phyloP scores from a whole-genome alignment of 192 early-diverging fungal species.

The Backusella circina region DNA sequence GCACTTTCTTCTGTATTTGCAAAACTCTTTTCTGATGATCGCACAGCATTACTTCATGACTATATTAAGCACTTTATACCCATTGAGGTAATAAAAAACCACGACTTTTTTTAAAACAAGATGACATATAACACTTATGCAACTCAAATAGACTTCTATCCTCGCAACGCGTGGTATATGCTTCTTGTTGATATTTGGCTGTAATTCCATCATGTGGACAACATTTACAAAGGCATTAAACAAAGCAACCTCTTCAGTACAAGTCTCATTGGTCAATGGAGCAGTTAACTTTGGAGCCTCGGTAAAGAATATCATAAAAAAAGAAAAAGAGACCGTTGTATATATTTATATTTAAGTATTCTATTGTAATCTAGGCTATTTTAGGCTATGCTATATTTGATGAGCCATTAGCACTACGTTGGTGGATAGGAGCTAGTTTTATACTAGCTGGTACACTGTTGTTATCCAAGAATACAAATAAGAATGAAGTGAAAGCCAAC shows the following conservation, averaged over 20 bases:
- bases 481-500: not conserved
- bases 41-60: constrained; percentile 38
- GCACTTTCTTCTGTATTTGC: constrained; percentile 78
- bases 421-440: constrained; percentile 83
- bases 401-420: constrained; percentile 67
- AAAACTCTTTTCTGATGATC: constrained; percentile 64
- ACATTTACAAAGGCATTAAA: constrained; percentile 82
- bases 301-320: constrained; percentile 22
- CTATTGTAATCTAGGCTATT: constrained; percentile 49
- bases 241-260: constrained; percentile 65
- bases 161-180: constrained; percentile 44
- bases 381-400: constrained; percentile 71
- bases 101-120: not conserved
- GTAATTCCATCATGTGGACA: constrained; percentile 87
- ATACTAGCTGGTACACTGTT: constrained; percentile 62
- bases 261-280: constrained; percentile 77
- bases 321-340: too few species aligned
- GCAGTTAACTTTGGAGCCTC: constrained; percentile 74
- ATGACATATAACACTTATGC: not conserved
- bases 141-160: constrained; percentile 10
- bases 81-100: constrained; percentile 12
- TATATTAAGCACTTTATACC: constrained; percentile 8
- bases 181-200: constrained; percentile 58
- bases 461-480: constrained; percentile 3
- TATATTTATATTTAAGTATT: too few species aligned